Conservation (phyloP, 257 asterid species). For the Solanum bulbocastanum region DNA sequence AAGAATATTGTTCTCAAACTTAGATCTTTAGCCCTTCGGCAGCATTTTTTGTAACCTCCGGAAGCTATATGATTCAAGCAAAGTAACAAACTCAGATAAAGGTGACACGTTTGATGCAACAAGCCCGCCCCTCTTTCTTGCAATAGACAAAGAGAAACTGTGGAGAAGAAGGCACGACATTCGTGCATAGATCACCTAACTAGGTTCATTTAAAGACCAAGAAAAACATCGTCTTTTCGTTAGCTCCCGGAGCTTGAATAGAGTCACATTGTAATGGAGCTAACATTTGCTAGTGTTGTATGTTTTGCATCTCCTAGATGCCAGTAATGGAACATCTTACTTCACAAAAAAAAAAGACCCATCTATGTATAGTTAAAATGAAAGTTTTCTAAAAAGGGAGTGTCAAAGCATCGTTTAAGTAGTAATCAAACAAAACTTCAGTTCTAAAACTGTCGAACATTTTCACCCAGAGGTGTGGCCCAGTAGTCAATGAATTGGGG, state of each 20-base stretch:
- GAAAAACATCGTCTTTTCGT: neutral
- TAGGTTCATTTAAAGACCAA: neutral
- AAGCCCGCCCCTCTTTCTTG: neutral
- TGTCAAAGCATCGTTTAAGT: too few species aligned
- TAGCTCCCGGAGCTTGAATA: neutral
- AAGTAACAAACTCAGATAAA: neutral
- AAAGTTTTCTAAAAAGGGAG: neutral
- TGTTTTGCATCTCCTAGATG: neutral
- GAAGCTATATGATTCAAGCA: neutral
- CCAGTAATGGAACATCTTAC: neutral
- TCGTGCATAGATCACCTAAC: neutral
- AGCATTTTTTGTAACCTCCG: neutral
- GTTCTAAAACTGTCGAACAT: neutral
- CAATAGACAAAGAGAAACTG: neutral
- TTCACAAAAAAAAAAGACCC: neutral
- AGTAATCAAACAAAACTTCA: neutral
- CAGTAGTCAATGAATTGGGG: neutral
- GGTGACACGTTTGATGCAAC: neutral
- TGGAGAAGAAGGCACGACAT: neutral
- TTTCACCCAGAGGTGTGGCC: neutral
- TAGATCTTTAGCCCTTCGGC: neutral
- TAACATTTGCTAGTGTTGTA: neutral
- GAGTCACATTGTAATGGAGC: neutral
- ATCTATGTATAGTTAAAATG: neutral
- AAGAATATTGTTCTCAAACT: neutral